Conservation (phyloP, 805 yeast genomes). For the Lipomyces orientalis region DNA sequence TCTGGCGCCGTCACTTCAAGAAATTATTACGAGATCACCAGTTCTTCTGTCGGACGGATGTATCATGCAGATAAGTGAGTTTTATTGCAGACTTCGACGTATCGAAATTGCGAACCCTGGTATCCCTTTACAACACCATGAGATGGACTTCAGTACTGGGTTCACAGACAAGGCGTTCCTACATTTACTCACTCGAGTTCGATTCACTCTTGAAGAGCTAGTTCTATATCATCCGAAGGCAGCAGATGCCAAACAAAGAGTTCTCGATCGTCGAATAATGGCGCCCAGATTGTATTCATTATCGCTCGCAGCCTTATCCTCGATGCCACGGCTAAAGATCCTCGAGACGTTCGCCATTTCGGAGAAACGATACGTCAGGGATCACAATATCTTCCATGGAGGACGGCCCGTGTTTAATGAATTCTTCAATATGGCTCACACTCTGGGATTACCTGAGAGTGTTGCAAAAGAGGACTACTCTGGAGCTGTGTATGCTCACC, state of each 20-base stretch:
- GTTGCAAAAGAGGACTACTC: slow-evolving; percentile 1
- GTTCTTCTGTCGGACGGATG: slow-evolving; percentile 6
- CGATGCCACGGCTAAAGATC: neutral
- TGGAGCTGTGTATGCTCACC: slow-evolving; percentile 3
- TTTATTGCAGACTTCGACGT: slow-evolving; percentile 1
- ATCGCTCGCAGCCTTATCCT: neutral
- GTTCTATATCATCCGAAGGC: neutral
- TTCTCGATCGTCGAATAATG: neutral
- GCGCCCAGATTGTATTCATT: neutral
- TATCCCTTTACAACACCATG: slow-evolving; percentile 2
- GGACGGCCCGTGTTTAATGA: neutral
- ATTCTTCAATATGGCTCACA: neutral
- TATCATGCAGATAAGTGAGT: neutral
- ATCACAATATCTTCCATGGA: neutral
- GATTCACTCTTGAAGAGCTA: slow-evolving; percentile 1
- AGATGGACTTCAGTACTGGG: neutral
- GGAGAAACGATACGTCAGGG: neutral
- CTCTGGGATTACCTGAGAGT: slow-evolving; percentile 4
- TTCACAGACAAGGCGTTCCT: neutral
- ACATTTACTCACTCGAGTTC: neutral
- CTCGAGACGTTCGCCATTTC: slow-evolving; percentile 3
- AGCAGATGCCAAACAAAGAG: neutral
- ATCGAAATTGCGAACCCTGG: slow-evolving; percentile 6
- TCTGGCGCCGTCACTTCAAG: neutral
- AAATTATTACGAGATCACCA: neutral